A percentile compares a stretch with the other conserved stretches of the same genome.
These are phyloP conservation scores for Pseudogymnoascus sp. DNA, from an alignment of 2,329 filamentous ascomycete species.

Conservation along the genomic window DNA sequence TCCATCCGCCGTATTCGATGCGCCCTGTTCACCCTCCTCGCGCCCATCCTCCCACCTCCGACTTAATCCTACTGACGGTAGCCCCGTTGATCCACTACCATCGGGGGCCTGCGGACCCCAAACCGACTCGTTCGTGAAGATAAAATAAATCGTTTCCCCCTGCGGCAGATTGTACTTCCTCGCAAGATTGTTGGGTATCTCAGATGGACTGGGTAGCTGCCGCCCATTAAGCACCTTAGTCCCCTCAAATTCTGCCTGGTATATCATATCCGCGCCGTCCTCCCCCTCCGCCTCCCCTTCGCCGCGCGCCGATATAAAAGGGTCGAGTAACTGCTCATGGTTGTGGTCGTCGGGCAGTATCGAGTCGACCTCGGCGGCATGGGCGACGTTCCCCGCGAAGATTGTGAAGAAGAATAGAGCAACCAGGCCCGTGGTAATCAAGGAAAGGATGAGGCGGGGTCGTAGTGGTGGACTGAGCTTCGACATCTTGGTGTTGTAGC, in stretches of 20 bases:
- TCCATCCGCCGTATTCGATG: slow-evolving; percentile 10
- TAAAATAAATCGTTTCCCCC: slow-evolving; percentile 55
- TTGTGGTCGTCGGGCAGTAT: slow-evolving; percentile 38
- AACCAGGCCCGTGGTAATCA: slow-evolving; percentile 52
- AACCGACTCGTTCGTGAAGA: slow-evolving; percentile 50
- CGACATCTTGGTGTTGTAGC: slow-evolving; percentile 23
- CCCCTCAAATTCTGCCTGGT: slow-evolving; percentile 15
- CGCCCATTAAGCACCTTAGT: background rate
- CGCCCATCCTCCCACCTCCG: slow-evolving; percentile 15
- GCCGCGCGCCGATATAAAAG: background rate
- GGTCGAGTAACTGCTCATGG: slow-evolving; percentile 35
- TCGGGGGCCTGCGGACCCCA: slow-evolving; percentile 34
- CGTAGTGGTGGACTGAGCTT: slow-evolving; percentile 63
- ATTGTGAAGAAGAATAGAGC: slow-evolving; percentile 53
- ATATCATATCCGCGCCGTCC: slow-evolving; percentile 20
- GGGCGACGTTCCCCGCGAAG: slow-evolving; percentile 49
- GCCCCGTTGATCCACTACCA: slow-evolving; percentile 21
- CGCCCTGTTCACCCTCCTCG: slow-evolving; percentile 13
- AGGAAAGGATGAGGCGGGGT: slow-evolving; percentile 61
- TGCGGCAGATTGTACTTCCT: slow-evolving; percentile 50
- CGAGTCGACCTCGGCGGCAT: slow-evolving; percentile 48
- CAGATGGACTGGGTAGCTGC: background rate
- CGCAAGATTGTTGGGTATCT: slow-evolving; percentile 54
- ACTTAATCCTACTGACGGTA: slow-evolving; percentile 26
- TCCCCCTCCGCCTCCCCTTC: slow-evolving; percentile 27